Percentiles rank a stretch among this genome's conserved stretches.
Evolutionary conservation across 495 filamentous ascomycete species (phyloP).

Genomic region (Aspergillus ellipticus): DNA sequence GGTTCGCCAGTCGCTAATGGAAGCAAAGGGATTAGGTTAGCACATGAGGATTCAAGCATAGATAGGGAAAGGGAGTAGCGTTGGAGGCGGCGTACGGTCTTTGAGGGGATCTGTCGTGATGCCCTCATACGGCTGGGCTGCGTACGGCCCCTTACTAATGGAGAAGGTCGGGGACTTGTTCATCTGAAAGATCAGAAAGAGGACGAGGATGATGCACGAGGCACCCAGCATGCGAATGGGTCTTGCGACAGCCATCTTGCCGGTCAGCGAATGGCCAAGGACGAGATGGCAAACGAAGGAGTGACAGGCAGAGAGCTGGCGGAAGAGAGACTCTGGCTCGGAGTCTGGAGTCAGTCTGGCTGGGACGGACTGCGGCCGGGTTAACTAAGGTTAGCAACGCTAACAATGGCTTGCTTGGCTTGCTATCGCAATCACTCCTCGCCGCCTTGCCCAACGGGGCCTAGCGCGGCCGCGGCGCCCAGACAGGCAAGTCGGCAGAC

Average conservation of each 20-base stretch:
- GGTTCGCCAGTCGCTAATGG: conserved; percentile 74
- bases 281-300: conserved; percentile 15
- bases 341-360: background rate
- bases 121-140: conserved; percentile 35
- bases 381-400: background rate
- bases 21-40: background rate
- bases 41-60: background rate
- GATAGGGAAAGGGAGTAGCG: conserved; percentile 4
- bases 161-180: conserved; percentile 44
- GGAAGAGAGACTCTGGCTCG: background rate
- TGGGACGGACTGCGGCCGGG: background rate
- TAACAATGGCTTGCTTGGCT: too few species aligned
- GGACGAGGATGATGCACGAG: conserved; percentile 62
- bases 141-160: conserved; percentile 23
- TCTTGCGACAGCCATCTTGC: conserved; percentile 74
- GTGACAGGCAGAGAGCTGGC: conserved; percentile 12
- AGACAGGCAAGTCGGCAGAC: too few species aligned
- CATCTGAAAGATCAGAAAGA: conserved; percentile 72
- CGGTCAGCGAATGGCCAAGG: conserved; percentile 19
- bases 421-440: background rate
- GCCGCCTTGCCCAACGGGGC: conserved; percentile 29
- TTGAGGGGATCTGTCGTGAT: conserved; percentile 74
- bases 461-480: conserved; percentile 24
- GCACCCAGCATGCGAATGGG: conserved; percentile 76
- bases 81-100: conserved; percentile 58